Evolutionary conservation across 306 rosid genomes (phyloP).

Genomic region (Rosa persica): DNA sequence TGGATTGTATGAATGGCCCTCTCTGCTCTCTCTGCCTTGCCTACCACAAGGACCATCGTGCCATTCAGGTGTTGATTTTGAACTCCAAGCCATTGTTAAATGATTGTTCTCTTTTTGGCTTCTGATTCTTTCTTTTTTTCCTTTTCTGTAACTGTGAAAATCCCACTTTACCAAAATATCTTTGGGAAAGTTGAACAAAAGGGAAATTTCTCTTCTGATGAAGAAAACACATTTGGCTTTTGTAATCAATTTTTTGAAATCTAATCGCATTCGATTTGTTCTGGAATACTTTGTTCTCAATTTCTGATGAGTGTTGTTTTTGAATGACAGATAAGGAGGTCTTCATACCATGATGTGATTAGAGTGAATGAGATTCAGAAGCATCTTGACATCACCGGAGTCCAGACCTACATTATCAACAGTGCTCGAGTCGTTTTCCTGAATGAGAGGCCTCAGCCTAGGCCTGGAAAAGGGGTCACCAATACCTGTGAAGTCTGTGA

Average conservation of each 20-base stretch:
- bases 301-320: not conserved
- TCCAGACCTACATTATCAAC: conserved; percentile 96
- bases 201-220: not conserved
- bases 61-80: conserved; percentile 63
- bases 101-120: not conserved
- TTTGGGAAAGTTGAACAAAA: not conserved
- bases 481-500: conserved; percentile 98
- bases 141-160: conserved; percentile 9
- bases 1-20: conserved; percentile 93
- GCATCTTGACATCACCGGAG: conserved; percentile 82
- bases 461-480: conserved; percentile 98
- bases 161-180: not conserved
- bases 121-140: conserved; percentile 13
- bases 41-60: conserved; percentile 82
- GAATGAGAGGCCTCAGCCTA: conserved; percentile 96
- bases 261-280: not conserved
- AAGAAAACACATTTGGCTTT: not conserved
- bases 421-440: conserved; percentile 95
- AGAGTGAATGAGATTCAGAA: conserved; percentile 95
- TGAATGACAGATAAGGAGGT: conserved; percentile 76
- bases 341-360: conserved; percentile 95
- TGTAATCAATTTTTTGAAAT: not conserved
- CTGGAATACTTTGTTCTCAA: not conserved
- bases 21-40: conserved; percentile 89
- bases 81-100: not conserved